A percentile compares a stretch with the other conserved stretches of the same genome.
These are phyloP conservation scores for Fusarium irregulare DNA, from an alignment of 2,329 filamentous ascomycete species.

Conservation along the genomic window DNA sequence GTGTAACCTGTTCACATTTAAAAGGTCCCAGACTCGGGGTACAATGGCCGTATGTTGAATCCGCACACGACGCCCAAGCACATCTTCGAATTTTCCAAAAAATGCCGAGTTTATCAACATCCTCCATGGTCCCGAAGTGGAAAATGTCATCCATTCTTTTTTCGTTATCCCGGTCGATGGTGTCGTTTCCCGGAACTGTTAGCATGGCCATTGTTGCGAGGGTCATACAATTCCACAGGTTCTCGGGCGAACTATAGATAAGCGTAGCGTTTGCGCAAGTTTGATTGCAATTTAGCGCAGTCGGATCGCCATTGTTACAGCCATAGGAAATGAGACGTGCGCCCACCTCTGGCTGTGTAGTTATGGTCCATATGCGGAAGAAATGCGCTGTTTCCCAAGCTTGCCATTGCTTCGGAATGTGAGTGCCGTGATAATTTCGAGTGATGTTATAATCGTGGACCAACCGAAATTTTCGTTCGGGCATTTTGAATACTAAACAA, in stretches of 20 bases:
- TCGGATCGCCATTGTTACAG: not conserved
- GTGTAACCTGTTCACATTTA: not conserved
- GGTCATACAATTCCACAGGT: not conserved
- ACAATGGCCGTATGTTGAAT: slow-evolving; percentile 1
- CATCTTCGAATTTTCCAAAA: no score
- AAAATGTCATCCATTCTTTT: not conserved
- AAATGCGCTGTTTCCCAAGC: slow-evolving; percentile 13
- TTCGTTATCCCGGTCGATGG: not conserved
- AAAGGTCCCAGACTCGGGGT: not conserved
- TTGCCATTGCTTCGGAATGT: slow-evolving; percentile 5
- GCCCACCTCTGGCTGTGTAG: rapidly evolving
- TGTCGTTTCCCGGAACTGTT: not conserved
- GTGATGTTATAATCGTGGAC: no score
- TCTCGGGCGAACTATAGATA: not conserved
- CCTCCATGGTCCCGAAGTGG: not conserved
- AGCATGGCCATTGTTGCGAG: not conserved
- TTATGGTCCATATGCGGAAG: not conserved
- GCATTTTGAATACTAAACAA: not conserved
- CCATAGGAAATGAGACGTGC: not conserved
- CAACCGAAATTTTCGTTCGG: not conserved
- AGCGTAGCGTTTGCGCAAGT: not conserved
- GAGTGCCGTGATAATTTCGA: not conserved
- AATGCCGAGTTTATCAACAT: not conserved
- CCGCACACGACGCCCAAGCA: not conserved
- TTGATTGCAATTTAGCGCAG: not conserved